These are phyloP conservation scores for Colletotrichum melonis DNA, from an alignment of 2,329 filamentous ascomycete species.

Conservation along the genomic window DNA sequence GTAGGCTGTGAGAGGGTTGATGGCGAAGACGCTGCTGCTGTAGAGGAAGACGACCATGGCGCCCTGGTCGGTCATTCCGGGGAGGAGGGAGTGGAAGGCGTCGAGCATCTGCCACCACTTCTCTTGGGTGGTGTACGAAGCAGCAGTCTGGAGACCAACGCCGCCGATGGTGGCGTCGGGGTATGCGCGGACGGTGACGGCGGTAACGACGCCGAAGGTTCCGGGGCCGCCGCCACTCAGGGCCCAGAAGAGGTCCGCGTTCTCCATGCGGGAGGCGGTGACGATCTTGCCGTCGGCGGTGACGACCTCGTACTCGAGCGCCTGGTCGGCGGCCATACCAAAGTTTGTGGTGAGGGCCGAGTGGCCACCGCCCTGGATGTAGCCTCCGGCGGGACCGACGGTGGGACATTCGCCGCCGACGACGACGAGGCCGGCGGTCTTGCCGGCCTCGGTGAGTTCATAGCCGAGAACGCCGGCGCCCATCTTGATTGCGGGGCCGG, in stretches of 20 bases:
- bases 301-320: conserved; percentile 67
- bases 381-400: conserved; percentile 70
- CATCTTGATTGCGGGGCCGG: conserved; percentile 61
- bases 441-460: conserved; percentile 48
- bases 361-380: conserved; percentile 70
- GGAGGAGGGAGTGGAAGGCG: conserved; percentile 54
- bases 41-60: conserved; percentile 61
- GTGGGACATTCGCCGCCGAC: conserved; percentile 62
- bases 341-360: conserved; percentile 62
- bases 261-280: conserved; percentile 56
- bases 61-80: conserved; percentile 60
- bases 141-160: conserved; percentile 49
- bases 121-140: conserved; percentile 42
- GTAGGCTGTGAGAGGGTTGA: conserved; percentile 60
- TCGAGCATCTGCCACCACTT: conserved; percentile 61
- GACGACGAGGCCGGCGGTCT: conserved; percentile 42
- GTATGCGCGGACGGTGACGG: conserved; percentile 65
- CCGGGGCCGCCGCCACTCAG: conserved; percentile 69
- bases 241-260: conserved; percentile 73
- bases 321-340: conserved; percentile 70
- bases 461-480: conserved; percentile 63
- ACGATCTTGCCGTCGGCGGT: conserved; percentile 60
- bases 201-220: conserved; percentile 67
- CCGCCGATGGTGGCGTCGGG: conserved; percentile 55
- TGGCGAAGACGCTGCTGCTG: conserved; percentile 57